Evolutionary conservation across 768 basidiomycete genomes (phyloP), one percentile per base, ranked within the genome.

Genomic region (Gymnopilus dilepis): DNA sequence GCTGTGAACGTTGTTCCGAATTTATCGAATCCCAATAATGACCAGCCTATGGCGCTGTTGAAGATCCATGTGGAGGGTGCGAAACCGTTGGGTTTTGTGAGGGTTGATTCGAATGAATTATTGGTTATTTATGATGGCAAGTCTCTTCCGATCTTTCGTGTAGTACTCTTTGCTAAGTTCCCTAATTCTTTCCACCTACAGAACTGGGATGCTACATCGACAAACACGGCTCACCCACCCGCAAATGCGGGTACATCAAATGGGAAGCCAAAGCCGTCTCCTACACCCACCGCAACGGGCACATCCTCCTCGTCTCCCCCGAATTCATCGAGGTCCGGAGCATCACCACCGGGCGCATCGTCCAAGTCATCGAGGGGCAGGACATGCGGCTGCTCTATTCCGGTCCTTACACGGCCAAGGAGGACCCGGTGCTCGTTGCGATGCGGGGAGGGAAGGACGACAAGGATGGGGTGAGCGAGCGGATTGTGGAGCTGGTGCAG

Each of bases 181-280:
- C 56, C 50, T 21, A 24, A 40, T 34, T 45, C 13, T 2, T 37
- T 17, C 6, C 28, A 21, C 22, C 42, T 4, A 9, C 61, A 94
- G 93, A 82, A 28, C 75, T 93, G 40, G 93, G 92, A 13, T 91
- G 86, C 68, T 94, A 90, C 70, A 84, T 93, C 67, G 84, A 88
- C 58, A 88, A 85, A 58, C 80, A 86, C 38, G 93, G 93, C 2
- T 71, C 77, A 0, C 91, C 91, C 3, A 78, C 77, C 11, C 88
- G 90, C 40, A 81, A 81, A 43, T 80, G 77, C 4, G 81, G 83
- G 0, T 92, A 84, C 70, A 83, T 94, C 63, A 87, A 86, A 59
- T 95, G 93, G 93, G 93, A 95, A 75, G 83, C 82, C 60, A 86
- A 81, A 62, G 90, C 87, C 11, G 77, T 74, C 2, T 78, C 88